Evolutionary conservation across 768 basidiomycete genomes (phyloP), one percentile per base, ranked within the genome.

Genomic region (Sarcodon aspratus): DNA sequence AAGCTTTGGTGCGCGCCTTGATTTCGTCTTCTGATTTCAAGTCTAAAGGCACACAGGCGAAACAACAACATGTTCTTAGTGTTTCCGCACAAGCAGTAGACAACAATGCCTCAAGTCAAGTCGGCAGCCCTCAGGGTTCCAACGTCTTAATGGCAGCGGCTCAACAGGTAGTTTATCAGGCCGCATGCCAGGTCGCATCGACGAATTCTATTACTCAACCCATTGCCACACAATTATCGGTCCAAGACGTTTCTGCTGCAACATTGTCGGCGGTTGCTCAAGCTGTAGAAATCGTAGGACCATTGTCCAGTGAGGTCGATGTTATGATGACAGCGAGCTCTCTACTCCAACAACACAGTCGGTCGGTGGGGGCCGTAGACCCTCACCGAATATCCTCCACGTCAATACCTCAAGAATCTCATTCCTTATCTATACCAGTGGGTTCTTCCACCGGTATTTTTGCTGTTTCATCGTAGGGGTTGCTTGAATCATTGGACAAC

Each of bases 181-280:
- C 88, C 27, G 87, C 75, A 12, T 72, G 73, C 45, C 75, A 76
- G 48, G 75, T 76, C 15, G 75, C 71, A 17, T 72, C 75, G 13
- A 76, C 77, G 51, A 71, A 70, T 32, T 69, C 73, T 7, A 69
- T 68, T 9, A 50, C 69, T n/a, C 59, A 66, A 3, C 60, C 63
- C 1, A 57, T 60, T n/a, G 51, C 67, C 21, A 57, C 62, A 6
- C 70, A 72, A 50, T 72, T 78, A 21, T 76, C 75, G 5, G 75
- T 77, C 44, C 73, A 74, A 49, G 76, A 78, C 49, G 75, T 76
- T 17, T 77, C 76, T 6, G 73, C 73, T 34, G 75, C 75, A 44
- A 76, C 88, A 21, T 81, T 87, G 59, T 75, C 82, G 12, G 88
- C 86, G 15, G 86, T 91, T 51, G 89, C 86, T 33, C 78, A 82